Base-by-base conservation (phyloP, 2,329 filamentous ascomycete species). In the Fusarium sp. region DNA sequence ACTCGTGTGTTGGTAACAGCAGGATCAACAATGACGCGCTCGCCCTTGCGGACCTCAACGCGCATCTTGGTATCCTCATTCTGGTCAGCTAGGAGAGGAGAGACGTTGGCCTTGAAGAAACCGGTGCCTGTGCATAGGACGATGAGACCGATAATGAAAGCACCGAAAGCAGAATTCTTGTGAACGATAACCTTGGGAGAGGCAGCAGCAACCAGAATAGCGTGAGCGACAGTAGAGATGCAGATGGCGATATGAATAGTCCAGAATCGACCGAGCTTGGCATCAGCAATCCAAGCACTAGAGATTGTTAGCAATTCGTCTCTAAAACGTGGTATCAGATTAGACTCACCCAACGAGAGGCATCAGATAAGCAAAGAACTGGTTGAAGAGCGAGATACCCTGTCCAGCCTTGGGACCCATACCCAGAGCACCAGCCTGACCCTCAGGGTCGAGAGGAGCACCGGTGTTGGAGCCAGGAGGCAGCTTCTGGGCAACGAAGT, bases 61-160 rank as follows among this genome's bases (percentile, higher is more conserved):
- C 84, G 85, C 68, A 89, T 85, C 63, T 83, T 86, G 6, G 82
- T 85, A 59, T 88, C 86, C 34, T 83, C 84, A 77, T 91, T 90
- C 78, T 93, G 91, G 74, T 93, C 91, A 20, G 90, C 90, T 58
- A 93, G 87, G 18, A 93, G 81, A 1, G 91, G 90, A 0, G 90
- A 89, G 43, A 95, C 91, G 75, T 95, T 95, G 68, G 90, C 88
- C 83, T 95, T 95, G 87, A 95, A 94, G 74, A 92, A 91, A 66
- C 92, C 92, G 2, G 91, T 93, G 43, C 92, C 92, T 31, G 93
- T 78, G 69, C 84, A 84, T 39, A 86, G 82, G 24, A 76, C 75
- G 34, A 86, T 74, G 33, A 85, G 80, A n/a, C 91, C 91, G 75
- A 94, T 87, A 74, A 94, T 85, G 72, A 93, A 91, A 52, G 87